A percentile compares a stretch with the other conserved stretches of the same genome.
Conservation (phyloP, 805 yeast genomes). For the Metschnikowia cerradonensis region DNA sequence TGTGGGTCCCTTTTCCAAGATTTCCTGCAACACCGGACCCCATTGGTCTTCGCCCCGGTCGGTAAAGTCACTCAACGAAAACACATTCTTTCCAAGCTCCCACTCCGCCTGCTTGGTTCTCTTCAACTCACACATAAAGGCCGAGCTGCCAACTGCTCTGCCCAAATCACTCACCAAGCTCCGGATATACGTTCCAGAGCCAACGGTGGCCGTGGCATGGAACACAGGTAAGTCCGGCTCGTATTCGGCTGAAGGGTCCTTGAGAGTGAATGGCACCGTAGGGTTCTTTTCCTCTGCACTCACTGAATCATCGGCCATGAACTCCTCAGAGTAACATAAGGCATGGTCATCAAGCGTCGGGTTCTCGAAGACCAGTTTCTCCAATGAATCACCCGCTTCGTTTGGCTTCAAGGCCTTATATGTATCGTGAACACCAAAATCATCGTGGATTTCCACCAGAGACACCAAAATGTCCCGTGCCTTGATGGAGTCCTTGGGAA, state of each 20-base stretch:
- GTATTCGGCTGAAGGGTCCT: conserved; percentile 36
- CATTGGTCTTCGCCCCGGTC: conserved; percentile 60
- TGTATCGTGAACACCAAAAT: conserved; percentile 51
- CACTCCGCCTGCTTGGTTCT: conserved; percentile 80
- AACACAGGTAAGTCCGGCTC: conserved; percentile 60
- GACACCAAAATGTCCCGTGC: conserved; percentile 65
- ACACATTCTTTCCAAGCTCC: conserved; percentile 67
- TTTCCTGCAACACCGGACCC: conserved; percentile 59
- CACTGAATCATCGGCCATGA: conserved; percentile 34
- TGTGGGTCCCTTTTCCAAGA: conserved; percentile 38
- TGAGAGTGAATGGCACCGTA: conserved; percentile 33
- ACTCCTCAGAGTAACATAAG: conserved; percentile 55
- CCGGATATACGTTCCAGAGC: conserved; percentile 94
- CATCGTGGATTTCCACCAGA: conserved; percentile 52
- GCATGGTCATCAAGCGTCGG: conserved; percentile 63
- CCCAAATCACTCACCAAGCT: conserved; percentile 88
- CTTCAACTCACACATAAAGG: conserved; percentile 81
- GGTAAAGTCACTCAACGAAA: conserved; percentile 62
- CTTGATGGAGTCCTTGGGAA: conserved; percentile 73
- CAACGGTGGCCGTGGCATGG: conserved; percentile 72
- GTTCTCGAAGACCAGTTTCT: conserved; percentile 42
- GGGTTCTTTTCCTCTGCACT: conserved; percentile 36
- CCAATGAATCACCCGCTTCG: conserved; percentile 45
- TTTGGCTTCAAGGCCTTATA: conserved; percentile 44
- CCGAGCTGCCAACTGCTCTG: conserved; percentile 69